Evolutionary conservation across 768 basidiomycete species (phyloP).

Genomic region (Termitomyces sp.): DNA sequence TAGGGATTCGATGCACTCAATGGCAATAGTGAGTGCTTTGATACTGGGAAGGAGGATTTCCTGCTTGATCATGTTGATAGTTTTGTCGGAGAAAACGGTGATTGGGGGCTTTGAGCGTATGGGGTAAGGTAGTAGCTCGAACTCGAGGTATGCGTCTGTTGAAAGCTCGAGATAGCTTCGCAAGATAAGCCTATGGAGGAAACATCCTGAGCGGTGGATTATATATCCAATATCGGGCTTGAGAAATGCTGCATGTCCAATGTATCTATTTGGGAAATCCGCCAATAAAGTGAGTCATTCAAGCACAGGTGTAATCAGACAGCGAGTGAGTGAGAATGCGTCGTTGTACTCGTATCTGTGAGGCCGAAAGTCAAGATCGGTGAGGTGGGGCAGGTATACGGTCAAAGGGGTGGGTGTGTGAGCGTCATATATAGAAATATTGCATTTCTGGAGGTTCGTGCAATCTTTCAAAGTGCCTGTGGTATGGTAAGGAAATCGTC

Average conservation of each 20-base stretch:
- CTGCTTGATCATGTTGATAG: background rate
- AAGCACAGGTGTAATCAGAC: background rate
- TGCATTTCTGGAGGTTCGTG: background rate
- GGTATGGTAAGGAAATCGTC: background rate
- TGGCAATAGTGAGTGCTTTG: background rate
- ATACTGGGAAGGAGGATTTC: too few relatives aligned
- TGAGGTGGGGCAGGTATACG: background rate
- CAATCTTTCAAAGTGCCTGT: background rate
- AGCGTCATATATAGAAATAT: background rate
- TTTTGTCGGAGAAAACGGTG: background rate
- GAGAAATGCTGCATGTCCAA: too few relatives aligned
- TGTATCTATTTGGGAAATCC: too few relatives aligned
- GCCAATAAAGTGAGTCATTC: background rate
- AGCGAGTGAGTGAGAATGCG: background rate
- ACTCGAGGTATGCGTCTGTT: background rate
- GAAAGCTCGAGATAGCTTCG: background rate
- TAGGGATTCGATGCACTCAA: background rate
- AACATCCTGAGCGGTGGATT: background rate
- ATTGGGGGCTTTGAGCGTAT: background rate
- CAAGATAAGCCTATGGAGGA: background rate
- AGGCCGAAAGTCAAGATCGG: background rate
- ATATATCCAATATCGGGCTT: background rate
- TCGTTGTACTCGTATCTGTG: background rate
- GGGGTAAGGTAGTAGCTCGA: background rate
- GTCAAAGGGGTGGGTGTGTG: background rate